A percentile compares a stretch with the other conserved stretches of the same genome.
Conservation (phyloP, 2,329 filamentous ascomycete species). For the Podosphaera xanthii region DNA sequence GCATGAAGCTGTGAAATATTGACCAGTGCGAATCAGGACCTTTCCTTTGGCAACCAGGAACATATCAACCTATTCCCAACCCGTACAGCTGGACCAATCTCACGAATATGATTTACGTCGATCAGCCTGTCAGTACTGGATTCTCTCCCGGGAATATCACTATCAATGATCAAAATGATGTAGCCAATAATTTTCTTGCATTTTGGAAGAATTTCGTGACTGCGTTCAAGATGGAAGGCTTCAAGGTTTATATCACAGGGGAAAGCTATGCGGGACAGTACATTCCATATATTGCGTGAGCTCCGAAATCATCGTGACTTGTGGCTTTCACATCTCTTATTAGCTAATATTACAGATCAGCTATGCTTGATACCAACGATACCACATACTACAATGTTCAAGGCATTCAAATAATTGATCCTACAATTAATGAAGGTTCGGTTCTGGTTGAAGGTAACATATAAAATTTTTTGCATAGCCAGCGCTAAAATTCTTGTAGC, state of each 20-base stretch:
- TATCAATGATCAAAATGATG: constrained; percentile 27
- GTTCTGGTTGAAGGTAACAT: background rate
- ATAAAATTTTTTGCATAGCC: background rate
- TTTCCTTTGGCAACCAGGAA: constrained; percentile 13
- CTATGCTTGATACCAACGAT: constrained; percentile 25
- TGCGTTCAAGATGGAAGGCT: constrained; percentile 29
- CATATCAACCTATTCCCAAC: constrained; percentile 10
- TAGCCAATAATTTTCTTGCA: constrained; percentile 31
- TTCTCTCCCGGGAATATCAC: constrained; percentile 30
- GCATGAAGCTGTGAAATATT: background rate
- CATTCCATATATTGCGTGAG: constrained; percentile 25
- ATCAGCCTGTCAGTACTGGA: constrained; percentile 19
- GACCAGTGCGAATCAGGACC: constrained; percentile 4
- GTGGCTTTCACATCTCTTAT: background rate
- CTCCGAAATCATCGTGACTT: constrained; percentile 2
- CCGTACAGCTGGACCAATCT: constrained; percentile 13
- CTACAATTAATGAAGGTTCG: background rate
- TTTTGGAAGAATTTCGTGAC: constrained; percentile 41
- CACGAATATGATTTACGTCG: constrained; percentile 13
- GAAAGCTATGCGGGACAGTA: constrained; percentile 35
- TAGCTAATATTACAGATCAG: background rate
- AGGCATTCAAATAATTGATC: constrained; percentile 23
- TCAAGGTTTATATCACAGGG: constrained; percentile 39
- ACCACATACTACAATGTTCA: constrained; percentile 34
- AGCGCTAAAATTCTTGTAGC: constrained; percentile 5